phyloP scores from a whole-genome alignment of 352 stramenopile genomes.

The Paralagenidium karlingii region DNA sequence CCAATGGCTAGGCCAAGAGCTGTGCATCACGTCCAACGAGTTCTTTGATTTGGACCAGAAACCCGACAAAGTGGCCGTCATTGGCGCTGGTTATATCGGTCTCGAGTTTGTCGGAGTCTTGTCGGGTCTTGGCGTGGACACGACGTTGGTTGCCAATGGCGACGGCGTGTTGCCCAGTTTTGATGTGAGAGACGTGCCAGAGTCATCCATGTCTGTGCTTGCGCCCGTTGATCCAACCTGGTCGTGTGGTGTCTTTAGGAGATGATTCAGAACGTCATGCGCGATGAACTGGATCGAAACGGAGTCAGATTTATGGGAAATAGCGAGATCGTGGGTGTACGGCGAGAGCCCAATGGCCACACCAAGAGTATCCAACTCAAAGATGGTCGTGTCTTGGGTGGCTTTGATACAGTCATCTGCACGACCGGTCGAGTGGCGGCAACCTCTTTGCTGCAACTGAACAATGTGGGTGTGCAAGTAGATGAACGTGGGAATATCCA shows the following conservation, averaged over 20 bases:
- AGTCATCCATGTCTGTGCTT: too few species aligned
- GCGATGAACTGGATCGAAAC: slow-evolving; percentile 43
- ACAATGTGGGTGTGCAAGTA: slow-evolving; percentile 45
- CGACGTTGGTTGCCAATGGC: slow-evolving; percentile 79
- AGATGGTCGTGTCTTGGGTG: slow-evolving; percentile 20
- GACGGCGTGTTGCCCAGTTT: slow-evolving; percentile 80
- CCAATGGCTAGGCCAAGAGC: slow-evolving; percentile 56
- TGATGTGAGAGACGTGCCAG: too few species aligned
- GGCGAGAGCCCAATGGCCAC: slow-evolving; percentile 22
- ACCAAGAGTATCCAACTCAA: slow-evolving; percentile 37
- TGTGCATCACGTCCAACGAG: slow-evolving; percentile 91
- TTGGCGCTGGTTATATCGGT: slow-evolving; percentile 98
- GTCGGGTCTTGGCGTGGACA: slow-evolving; percentile 84
- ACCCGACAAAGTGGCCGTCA: slow-evolving; percentile 90
- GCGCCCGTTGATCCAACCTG: too few species aligned
- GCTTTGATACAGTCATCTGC: slow-evolving; percentile 83
- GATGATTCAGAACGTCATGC: slow-evolving; percentile 30
- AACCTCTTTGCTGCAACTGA: slow-evolving; percentile 51
- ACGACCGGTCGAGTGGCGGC: slow-evolving; percentile 43
- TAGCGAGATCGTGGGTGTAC: slow-evolving; percentile 26
- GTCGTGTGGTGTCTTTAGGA: too few species aligned
- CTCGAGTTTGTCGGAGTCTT: slow-evolving; percentile 95
- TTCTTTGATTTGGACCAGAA: slow-evolving; percentile 94
- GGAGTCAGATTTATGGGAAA: slow-evolving; percentile 35
- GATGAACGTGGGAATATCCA: slow-evolving; percentile 57